These are phyloP conservation scores for Plasmodium cynomolgi DNA, from an alignment of 169 alveolate species.

Conservation along the genomic window DNA sequence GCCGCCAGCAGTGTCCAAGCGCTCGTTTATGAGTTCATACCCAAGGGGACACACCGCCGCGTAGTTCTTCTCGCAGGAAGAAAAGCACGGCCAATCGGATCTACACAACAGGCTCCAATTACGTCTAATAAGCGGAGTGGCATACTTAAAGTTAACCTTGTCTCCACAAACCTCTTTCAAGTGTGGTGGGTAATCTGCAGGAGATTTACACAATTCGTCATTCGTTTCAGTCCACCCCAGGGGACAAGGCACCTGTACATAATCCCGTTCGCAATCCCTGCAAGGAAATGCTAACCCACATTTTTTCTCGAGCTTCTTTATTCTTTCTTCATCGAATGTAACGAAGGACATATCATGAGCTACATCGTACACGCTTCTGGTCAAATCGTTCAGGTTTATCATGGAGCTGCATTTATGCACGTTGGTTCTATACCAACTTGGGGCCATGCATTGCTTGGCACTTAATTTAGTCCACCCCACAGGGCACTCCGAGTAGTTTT, in stretches of 20 bases:
- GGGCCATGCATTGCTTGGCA: slow-evolving; percentile 38
- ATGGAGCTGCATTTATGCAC: slow-evolving; percentile 60
- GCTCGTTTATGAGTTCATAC: slow-evolving; percentile 58
- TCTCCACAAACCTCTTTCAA: slow-evolving; percentile 76
- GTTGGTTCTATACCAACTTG: slow-evolving; percentile 12
- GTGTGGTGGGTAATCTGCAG: slow-evolving; percentile 57
- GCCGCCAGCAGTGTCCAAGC: neutral
- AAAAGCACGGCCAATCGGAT: slow-evolving; percentile 77
- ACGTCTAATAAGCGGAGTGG: slow-evolving; percentile 77
- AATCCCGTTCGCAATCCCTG: slow-evolving; percentile 75
- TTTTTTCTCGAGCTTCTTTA: slow-evolving; percentile 7
- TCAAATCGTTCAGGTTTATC: slow-evolving; percentile 25
- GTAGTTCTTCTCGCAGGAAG: slow-evolving; percentile 48
- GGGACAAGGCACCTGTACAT: slow-evolving; percentile 81
- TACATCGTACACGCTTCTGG: slow-evolving; percentile 34
- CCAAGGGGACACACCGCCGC: slow-evolving; percentile 42
- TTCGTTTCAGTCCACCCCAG: slow-evolving; percentile 77
- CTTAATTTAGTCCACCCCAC: slow-evolving; percentile 50
- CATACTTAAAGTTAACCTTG: slow-evolving; percentile 77
- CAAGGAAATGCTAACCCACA: slow-evolving; percentile 33
- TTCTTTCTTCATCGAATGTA: neutral
- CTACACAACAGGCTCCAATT: slow-evolving; percentile 81
- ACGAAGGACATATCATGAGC: slow-evolving; percentile 75
- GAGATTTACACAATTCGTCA: slow-evolving; percentile 75
- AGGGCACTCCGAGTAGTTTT: slow-evolving; percentile 32